These are phyloP conservation scores for Kazachstania martiniae DNA, from an alignment of 805 yeast species.

Conservation along the genomic window DNA sequence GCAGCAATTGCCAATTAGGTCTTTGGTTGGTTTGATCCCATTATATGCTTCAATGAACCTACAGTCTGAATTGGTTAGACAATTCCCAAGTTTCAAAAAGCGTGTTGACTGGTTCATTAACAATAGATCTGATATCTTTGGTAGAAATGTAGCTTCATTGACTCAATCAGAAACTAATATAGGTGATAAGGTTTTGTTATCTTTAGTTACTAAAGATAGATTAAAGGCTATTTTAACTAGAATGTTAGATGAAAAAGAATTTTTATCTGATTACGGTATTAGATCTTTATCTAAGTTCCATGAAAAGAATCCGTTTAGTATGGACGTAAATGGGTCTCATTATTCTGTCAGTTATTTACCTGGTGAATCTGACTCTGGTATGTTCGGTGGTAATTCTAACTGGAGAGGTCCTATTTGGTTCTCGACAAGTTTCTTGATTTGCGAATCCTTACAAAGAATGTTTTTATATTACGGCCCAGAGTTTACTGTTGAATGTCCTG, in stretches of 20 bases:
- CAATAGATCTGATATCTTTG: conserved; percentile 57
- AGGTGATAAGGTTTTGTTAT: conserved; percentile 68
- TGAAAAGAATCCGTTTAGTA: conserved; percentile 70
- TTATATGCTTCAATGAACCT: conserved; percentile 79
- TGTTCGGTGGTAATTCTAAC: conserved; percentile 93
- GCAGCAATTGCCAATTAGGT: conserved; percentile 71
- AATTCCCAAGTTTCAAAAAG: conserved; percentile 73
- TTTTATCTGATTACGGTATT: conserved; percentile 74
- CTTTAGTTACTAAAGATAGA: conserved; percentile 74
- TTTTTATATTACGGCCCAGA: conserved; percentile 81
- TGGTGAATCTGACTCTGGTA: conserved; percentile 84
- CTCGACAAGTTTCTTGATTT: conserved; percentile 77
- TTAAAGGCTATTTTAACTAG: conserved; percentile 61
- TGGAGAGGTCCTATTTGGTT: conserved; percentile 99
- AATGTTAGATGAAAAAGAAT: conserved; percentile 80
- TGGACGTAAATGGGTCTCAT: conserved; percentile 69
- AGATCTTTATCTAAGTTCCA: conserved; percentile 83
- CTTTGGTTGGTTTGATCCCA: conserved; percentile 86
- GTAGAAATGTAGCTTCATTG: conserved; percentile 81
- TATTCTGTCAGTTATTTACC: conserved; percentile 68
- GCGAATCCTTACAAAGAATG: conserved; percentile 80
- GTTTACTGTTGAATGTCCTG: conserved; percentile 80
- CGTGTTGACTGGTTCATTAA: conserved; percentile 77
- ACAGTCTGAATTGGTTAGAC: conserved; percentile 70
- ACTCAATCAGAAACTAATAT: conserved; percentile 63